These are phyloP conservation scores for Acer yangbiense DNA, from an alignment of 345 rosid genomes.

Conservation along the genomic window DNA sequence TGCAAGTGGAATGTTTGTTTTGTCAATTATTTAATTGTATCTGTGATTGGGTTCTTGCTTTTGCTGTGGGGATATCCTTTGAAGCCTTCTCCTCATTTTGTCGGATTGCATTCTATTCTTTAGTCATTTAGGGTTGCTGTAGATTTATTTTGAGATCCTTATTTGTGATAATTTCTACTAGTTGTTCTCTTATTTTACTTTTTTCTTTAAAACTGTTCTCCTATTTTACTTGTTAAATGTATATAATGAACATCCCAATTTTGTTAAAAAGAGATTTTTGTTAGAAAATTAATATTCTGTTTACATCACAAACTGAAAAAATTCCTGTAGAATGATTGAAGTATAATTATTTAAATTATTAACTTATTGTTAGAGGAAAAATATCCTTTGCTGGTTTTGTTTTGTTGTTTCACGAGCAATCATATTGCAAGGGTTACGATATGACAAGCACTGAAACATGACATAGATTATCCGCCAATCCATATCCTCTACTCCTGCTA, in stretches of 20 bases:
- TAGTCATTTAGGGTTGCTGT: background rate
- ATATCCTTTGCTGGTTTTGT: too few relatives aligned
- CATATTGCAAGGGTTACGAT: too few relatives aligned
- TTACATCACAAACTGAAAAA: background rate
- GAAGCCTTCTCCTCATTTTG: background rate
- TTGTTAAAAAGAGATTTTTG: background rate
- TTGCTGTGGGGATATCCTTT: background rate
- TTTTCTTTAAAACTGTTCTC: background rate
- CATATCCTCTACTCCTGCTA: too few relatives aligned
- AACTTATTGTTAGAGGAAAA: too few relatives aligned
- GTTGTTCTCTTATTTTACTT: background rate
- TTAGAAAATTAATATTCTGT: background rate
- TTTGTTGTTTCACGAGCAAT: too few relatives aligned
- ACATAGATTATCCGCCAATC: too few relatives aligned
- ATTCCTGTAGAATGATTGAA: background rate
- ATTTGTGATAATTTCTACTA: background rate
- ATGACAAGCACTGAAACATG: too few relatives aligned
- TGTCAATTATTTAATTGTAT: background rate
- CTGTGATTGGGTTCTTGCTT: background rate
- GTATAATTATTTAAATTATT: too few relatives aligned
- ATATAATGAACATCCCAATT: background rate
- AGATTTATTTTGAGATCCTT: background rate
- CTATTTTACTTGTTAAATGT: background rate
- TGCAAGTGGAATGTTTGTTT: background rate
- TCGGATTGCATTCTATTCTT: background rate